These are phyloP conservation scores for Fusarium sp. DNA, from an alignment of 2,329 filamentous ascomycete genomes.

Conservation along the genomic window DNA sequence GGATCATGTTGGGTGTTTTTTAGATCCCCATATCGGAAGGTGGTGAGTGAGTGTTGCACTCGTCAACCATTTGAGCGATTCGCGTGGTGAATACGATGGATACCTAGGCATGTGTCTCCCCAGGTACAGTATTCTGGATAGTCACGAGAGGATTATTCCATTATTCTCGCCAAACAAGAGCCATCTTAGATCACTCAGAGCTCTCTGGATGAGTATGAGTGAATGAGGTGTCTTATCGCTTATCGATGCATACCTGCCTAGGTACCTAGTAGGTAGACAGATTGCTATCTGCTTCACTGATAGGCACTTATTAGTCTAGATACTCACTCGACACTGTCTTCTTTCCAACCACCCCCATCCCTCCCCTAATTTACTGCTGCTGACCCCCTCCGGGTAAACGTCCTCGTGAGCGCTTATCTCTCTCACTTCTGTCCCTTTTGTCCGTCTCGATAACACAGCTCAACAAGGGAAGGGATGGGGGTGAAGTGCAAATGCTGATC, in stretches of 20 bases:
- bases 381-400: slow-evolving; percentile 19
- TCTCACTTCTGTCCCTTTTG: slow-evolving; percentile 2
- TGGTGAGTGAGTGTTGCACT: neutral
- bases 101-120: no score
- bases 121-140: neutral
- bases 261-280: no score
- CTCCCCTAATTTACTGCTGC: neutral
- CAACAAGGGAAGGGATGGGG: neutral
- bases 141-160: neutral
- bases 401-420: slow-evolving; percentile 35
- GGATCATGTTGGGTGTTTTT: neutral
- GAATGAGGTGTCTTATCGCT: slow-evolving; percentile 1
- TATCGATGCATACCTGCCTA: slow-evolving; percentile 1
- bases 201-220: neutral
- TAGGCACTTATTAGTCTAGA: neutral
- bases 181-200: no score
- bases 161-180: neutral
- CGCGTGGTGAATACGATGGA: neutral
- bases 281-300: neutral
- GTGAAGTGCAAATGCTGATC: slow-evolving; percentile 14
- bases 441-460: neutral
- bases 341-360: slow-evolving; percentile 32
- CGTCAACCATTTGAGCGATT: neutral
- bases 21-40: neutral
- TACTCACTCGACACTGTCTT: neutral